These are phyloP conservation scores for Neurospora intermedia DNA, from an alignment of 495 filamentous ascomycete species.

Conservation along the genomic window DNA sequence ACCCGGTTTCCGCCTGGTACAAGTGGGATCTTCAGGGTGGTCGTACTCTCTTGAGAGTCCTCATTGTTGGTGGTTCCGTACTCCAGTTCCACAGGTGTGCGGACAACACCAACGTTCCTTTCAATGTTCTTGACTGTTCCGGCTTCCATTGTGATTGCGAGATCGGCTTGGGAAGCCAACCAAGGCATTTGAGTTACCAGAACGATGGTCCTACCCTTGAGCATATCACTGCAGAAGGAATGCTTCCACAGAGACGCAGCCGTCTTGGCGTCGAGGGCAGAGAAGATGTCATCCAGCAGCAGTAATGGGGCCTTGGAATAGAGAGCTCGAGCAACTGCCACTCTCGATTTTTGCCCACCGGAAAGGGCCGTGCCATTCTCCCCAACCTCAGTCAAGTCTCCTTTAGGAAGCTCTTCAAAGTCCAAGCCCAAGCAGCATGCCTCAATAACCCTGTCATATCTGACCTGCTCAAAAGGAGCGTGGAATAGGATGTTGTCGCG, in stretches of 20 bases:
- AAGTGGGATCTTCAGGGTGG: slow-evolving; percentile 14
- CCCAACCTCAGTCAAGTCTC: slow-evolving; percentile 51
- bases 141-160: slow-evolving; percentile 31
- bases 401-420: slow-evolving; percentile 35
- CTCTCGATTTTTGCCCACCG: slow-evolving; percentile 60
- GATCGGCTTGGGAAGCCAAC: slow-evolving; percentile 35
- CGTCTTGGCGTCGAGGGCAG: slow-evolving; percentile 46
- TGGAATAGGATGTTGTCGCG: slow-evolving; percentile 49
- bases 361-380: slow-evolving; percentile 59
- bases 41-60: slow-evolving; percentile 11
- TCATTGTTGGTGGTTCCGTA: background rate
- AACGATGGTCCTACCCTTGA: slow-evolving; percentile 26
- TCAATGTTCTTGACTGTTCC: slow-evolving; percentile 25
- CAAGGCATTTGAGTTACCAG: slow-evolving; percentile 34
- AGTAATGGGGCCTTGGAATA: slow-evolving; percentile 55
- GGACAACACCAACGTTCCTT: slow-evolving; percentile 25
- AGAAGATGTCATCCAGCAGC: slow-evolving; percentile 60
- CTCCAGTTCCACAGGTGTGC: slow-evolving; percentile 17
- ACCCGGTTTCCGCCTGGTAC: slow-evolving; percentile 6
- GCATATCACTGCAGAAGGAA: slow-evolving; percentile 41
- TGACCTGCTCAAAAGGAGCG: slow-evolving; percentile 31
- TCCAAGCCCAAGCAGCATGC: slow-evolving; percentile 55
- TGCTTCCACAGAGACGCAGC: slow-evolving; percentile 38
- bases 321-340: slow-evolving; percentile 58
- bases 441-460: slow-evolving; percentile 49